phyloP scores from a whole-genome alignment of 108 stramenopile species.

The Bacterosira constricta region DNA sequence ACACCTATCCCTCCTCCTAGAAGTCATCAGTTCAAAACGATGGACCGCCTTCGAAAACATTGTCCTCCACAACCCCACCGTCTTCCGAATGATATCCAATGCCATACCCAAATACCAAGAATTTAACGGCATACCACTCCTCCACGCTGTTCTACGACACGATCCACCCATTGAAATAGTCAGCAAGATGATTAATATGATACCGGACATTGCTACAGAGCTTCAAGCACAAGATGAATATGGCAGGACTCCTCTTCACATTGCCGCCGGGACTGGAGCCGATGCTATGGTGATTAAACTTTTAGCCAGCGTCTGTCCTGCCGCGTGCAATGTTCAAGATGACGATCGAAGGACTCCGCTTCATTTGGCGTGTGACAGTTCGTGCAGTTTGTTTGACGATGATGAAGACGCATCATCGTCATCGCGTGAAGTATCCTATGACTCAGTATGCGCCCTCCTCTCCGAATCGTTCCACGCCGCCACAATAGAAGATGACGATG shows the following conservation, averaged over 20 bases:
- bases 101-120: background rate
- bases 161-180: background rate
- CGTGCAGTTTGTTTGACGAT: constrained; percentile 2
- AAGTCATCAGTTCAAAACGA: background rate
- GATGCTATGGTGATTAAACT: background rate
- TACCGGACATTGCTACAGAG: background rate
- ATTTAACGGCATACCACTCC: background rate
- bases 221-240: background rate
- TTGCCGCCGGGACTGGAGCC: background rate
- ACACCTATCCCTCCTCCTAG: background rate
- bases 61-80: background rate
- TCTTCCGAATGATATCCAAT: background rate
- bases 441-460: background rate
- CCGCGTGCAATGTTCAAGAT: background rate
- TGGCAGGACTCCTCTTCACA: background rate
- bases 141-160: background rate
- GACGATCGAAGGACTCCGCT: background rate
- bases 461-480: background rate
- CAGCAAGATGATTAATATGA: background rate
- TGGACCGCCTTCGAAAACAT: background rate
- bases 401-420: background rate
- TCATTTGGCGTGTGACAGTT: background rate
- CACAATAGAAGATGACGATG: constrained; percentile 5
- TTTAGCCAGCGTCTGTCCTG: background rate
- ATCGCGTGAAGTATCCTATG: background rate